Percentiles rank a stretch among this genome's conserved stretches.
phyloP scores from a whole-genome alignment of 305 asterid species.

The Fraxinus latifolia region DNA sequence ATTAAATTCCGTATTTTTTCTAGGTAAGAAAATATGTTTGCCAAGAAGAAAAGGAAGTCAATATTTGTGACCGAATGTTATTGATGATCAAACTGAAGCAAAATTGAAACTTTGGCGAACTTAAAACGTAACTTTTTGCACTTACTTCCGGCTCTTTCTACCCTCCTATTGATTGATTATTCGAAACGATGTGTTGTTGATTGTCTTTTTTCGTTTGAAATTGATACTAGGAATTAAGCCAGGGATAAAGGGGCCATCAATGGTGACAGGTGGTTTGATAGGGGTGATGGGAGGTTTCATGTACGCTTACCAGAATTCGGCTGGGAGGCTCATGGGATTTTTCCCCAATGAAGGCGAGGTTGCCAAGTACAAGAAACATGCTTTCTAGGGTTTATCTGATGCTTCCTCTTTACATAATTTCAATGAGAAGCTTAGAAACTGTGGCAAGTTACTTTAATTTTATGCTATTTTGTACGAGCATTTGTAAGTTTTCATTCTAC shows the following conservation, averaged over 20 bases:
- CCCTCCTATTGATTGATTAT: background rate
- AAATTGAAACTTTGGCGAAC: background rate
- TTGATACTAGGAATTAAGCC: conserved; percentile 71
- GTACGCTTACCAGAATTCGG: conserved; percentile 95
- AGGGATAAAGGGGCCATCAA: conserved; percentile 91
- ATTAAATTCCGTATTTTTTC: background rate
- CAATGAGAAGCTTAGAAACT: background rate
- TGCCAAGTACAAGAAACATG: conserved; percentile 75
- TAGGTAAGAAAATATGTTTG: background rate
- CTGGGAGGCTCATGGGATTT: conserved; percentile 96
- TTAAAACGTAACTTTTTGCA: background rate
- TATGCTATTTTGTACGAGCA: background rate
- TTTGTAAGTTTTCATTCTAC: background rate
- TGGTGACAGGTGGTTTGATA: conserved; percentile 96
- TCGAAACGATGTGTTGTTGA: conserved; percentile 1
- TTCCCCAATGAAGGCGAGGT: conserved; percentile 95
- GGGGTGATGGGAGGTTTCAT: conserved; percentile 92
- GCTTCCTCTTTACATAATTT: background rate
- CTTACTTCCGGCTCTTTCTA: background rate
- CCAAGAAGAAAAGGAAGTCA: background rate
- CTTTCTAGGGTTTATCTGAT: conserved; percentile 22
- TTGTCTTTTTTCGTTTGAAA: background rate
- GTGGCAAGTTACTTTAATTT: background rate
- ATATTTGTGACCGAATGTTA: background rate
- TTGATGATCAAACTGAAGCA: background rate